A percentile compares a stretch with the other conserved stretches of the same genome.
Conservation (phyloP, 2,329 filamentous ascomycete species). For the Coleophoma eucalyptorum region DNA sequence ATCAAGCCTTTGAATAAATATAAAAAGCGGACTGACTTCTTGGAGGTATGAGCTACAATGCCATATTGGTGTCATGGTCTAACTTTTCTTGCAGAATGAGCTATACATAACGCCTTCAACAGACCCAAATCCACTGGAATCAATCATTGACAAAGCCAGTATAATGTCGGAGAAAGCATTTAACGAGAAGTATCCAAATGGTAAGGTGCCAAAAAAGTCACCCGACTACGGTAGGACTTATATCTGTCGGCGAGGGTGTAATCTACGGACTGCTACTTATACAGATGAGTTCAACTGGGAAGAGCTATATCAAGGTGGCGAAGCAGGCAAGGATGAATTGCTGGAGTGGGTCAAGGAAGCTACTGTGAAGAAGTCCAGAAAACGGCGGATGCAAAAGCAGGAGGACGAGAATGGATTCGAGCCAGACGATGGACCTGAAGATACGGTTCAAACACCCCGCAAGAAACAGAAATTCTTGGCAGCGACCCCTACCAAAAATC, state of each 20-base stretch:
- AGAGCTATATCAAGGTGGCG: conserved; percentile 58
- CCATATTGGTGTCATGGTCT: background rate
- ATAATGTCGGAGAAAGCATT: conserved; percentile 74
- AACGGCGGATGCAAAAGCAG: conserved; percentile 15
- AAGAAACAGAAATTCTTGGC: conserved; percentile 48
- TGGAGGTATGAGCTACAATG: conserved; percentile 33
- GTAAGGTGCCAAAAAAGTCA: conserved; percentile 68
- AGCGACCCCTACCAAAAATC: conserved; percentile 25
- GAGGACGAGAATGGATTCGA: conserved; percentile 33
- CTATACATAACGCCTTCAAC: conserved; percentile 86
- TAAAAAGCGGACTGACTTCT: conserved; percentile 69
- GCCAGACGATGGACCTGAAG: conserved; percentile 25
- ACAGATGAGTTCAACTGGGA: conserved; percentile 94
- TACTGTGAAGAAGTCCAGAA: conserved; percentile 64
- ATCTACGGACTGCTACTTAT: conserved; percentile 83
- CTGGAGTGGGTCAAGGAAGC: conserved; percentile 51
- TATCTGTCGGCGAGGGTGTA: conserved; percentile 84
- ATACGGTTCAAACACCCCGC: conserved; percentile 45
- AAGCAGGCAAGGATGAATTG: conserved; percentile 19
- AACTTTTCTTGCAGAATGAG: conserved; percentile 61
- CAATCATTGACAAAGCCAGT: conserved; percentile 85
- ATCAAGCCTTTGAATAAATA: conserved; percentile 73
- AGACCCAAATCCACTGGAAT: conserved; percentile 81
- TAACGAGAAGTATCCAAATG: conserved; percentile 65
- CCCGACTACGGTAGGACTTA: conserved; percentile 82